phyloP scores from a whole-genome alignment of 2,329 filamentous ascomycete species.

The Penicillium sp. region DNA sequence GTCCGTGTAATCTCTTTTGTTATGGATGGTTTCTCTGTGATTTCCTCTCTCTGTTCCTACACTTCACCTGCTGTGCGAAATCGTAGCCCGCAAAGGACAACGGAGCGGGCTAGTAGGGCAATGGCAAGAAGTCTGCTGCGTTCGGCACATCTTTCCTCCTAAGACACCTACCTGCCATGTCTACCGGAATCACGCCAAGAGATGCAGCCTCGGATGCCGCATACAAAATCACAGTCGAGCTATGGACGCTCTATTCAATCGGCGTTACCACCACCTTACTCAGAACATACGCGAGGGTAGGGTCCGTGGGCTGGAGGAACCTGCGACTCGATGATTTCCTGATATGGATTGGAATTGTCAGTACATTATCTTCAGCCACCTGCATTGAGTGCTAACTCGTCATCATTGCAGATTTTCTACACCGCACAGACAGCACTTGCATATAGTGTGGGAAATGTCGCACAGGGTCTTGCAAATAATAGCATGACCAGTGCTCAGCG shows the following conservation, averaged over 20 bases:
- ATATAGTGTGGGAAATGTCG: slow-evolving; percentile 47
- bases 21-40: too few species aligned
- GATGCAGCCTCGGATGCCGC: slow-evolving; percentile 18
- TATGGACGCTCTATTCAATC: slow-evolving; percentile 29
- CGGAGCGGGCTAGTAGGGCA: too few species aligned
- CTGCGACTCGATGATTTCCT: slow-evolving; percentile 53
- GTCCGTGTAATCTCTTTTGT: too few species aligned
- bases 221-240: slow-evolving; percentile 16
- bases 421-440: slow-evolving; percentile 47
- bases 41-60: too few species aligned
- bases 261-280: slow-evolving; percentile 26
- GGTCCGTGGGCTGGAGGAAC: slow-evolving; percentile 22
- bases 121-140: not conserved
- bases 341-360: slow-evolving; percentile 52
- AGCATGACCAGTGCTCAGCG: slow-evolving; percentile 53
- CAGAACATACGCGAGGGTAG: slow-evolving; percentile 40
- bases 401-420: slow-evolving; percentile 46
- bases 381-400: slow-evolving; percentile 8
- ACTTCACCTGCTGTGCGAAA: too few species aligned
- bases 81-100: too few species aligned
- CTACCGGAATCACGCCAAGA: not conserved
- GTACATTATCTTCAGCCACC: slow-evolving; percentile 6
- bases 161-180: not conserved
- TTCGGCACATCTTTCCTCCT: too few species aligned
- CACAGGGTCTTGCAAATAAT: slow-evolving; percentile 54